Base-by-base conservation (phyloP, 257 asterid genomes). In the Apocynum venetum region DNA sequence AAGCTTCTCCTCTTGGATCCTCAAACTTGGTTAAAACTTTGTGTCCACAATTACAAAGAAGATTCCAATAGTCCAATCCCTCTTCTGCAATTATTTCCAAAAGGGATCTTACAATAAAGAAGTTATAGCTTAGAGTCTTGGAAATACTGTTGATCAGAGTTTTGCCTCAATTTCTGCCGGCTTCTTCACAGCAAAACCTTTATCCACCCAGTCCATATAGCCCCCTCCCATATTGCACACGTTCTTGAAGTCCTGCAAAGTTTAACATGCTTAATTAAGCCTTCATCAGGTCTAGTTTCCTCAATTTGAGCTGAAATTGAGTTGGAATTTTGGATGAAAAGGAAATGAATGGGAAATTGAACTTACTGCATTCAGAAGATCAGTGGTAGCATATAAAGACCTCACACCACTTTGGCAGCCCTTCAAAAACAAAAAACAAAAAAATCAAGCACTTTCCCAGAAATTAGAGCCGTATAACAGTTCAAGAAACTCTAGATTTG, bases 331-430 rank as follows among this genome's bases (percentile, higher is more conserved):
- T 36, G 3, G 20, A 38, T 4, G 47, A 64, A 11, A 36, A 36
- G 46, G n/a, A 4, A 36, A 36, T 0, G 2, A n/a, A 25, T n/a
- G 65, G 65, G 4, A 36, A 46, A 48, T 10, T 49, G 67, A 63
- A 85, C 96, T 89, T 82, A 93, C 97, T 15, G 87, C 92, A 35
- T 84, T 74, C 78, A 86, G 87, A 80, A 94, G 97, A 82, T 92
- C 97, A 52, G 72, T 72, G 77, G 90, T 82, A 60, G 97, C 98
- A 82, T 88, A 85, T 41, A 79, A 81, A 63, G 97, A 94, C 84
- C 97, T 89, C 9, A 92, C 97, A 51, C 98, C 98, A 76, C 94
- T 90, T 71, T 83, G 92, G 83, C 98, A 93, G 25, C 97, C 98
- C 98, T 93, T 6, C n/a, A 20, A 25, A 25, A 79, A 57, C 79